phyloP scores from a whole-genome alignment of 1,284 basidiomycete genomes.

The Cutaneotrichosporon curvatum region DNA sequence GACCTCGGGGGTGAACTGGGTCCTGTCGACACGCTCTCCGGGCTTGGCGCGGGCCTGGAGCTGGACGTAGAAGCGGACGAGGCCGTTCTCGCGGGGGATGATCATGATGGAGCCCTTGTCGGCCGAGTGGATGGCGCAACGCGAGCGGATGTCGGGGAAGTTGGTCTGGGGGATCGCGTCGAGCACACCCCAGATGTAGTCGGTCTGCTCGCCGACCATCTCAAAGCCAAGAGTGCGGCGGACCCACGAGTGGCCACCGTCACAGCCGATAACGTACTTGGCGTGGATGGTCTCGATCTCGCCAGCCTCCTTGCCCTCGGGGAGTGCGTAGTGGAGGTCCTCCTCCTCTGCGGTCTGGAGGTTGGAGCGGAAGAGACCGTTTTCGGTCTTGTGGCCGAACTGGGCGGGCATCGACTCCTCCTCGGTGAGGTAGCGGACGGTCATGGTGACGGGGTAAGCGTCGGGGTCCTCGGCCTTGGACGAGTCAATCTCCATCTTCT shows the following conservation, averaged over 20 bases:
- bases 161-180: constrained; percentile 20
- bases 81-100: constrained; percentile 21
- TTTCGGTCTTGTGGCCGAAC: constrained; percentile 16
- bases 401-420: constrained; percentile 14
- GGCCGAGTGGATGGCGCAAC: constrained; percentile 20
- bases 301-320: constrained; percentile 12
- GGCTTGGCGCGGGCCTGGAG: constrained; percentile 11
- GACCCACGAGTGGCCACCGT: constrained; percentile 27
- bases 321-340: constrained; percentile 16
- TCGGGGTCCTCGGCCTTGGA: constrained; percentile 12
- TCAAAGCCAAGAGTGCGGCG: constrained; percentile 18
- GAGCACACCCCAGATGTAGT: constrained; percentile 26
- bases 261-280: constrained; percentile 30
- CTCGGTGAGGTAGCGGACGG: constrained; percentile 15
- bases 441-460: constrained; percentile 16
- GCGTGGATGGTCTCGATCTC: constrained; percentile 18
- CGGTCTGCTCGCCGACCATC: constrained; percentile 25
- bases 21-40: constrained; percentile 18
- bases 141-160: constrained; percentile 20
- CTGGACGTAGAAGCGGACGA: constrained; percentile 21
- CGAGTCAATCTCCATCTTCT: constrained; percentile 15
- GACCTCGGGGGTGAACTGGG: constrained; percentile 28
- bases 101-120: constrained; percentile 17
- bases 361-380: constrained; percentile 19
- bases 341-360: constrained; percentile 17